phyloP scores from a whole-genome alignment of 106 monocot genomes.

The Xerophyta viscosa region DNA sequence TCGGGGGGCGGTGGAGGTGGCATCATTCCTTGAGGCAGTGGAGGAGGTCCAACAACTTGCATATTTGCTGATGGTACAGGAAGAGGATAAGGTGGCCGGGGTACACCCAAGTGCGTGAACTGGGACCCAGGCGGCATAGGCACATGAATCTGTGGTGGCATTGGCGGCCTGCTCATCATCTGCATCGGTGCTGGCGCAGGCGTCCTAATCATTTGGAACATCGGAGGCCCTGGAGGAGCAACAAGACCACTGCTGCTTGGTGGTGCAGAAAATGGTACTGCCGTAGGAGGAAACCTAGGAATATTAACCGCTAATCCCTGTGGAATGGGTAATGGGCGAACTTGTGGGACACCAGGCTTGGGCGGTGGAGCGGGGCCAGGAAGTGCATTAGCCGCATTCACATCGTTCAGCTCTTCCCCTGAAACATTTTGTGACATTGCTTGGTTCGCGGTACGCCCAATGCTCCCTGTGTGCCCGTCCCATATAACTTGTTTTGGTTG shows the following conservation, averaged over 20 bases:
- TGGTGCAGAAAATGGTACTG: conserved; percentile 32
- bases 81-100: conserved; percentile 36
- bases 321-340: conserved; percentile 91
- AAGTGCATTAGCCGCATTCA: conserved; percentile 20
- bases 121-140: conserved; percentile 79
- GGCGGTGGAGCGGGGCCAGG: conserved; percentile 81
- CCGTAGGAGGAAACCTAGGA: conserved; percentile 47
- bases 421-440: conserved; percentile 60
- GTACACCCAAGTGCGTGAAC: conserved; percentile 28
- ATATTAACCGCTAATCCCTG: conserved; percentile 66
- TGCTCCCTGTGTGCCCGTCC: conserved; percentile 97
- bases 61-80: conserved; percentile 39
- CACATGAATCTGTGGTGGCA: conserved; percentile 40
- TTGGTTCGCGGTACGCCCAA: conserved; percentile 90
- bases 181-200: conserved; percentile 35
- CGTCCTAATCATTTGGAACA: conserved; percentile 16
- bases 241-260: conserved; percentile 11
- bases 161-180: conserved; percentile 35
- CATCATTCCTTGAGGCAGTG: conserved; percentile 42
- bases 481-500: conserved; percentile 95
- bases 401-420: conserved; percentile 46
- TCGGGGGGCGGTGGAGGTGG: conserved; percentile 88
- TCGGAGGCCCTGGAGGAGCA: conserved; percentile 31
- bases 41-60: conserved; percentile 45
- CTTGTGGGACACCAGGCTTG: conserved; percentile 42